Conservation (phyloP, 2,329 filamentous ascomycete species). For the Didymella glomerata region DNA sequence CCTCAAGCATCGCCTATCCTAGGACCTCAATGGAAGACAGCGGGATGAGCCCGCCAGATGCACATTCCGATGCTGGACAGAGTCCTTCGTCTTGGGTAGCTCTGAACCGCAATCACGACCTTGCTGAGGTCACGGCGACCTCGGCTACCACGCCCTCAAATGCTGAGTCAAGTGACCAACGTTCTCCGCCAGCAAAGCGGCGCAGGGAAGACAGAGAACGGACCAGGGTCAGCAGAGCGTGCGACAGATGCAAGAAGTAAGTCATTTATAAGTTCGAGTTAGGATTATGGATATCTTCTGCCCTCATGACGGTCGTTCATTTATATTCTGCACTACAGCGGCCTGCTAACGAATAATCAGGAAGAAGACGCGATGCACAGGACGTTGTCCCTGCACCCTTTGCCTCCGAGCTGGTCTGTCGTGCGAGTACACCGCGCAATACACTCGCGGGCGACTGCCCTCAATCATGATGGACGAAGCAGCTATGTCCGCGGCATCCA, state of each 20-base stretch:
- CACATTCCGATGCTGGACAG: conserved; percentile 24
- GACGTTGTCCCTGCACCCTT: conserved; percentile 47
- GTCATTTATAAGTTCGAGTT: conserved; percentile 10
- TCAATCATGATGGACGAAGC: conserved; percentile 50
- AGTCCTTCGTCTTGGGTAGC: conserved; percentile 15
- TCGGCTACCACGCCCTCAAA: conserved; percentile 27
- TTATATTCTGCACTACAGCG: not conserved
- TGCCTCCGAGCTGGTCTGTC: conserved; percentile 44
- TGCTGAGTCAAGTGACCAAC: conserved; percentile 30
- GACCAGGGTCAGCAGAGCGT: conserved; percentile 58
- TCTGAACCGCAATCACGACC: conserved; percentile 23
- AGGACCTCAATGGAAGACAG: conserved; percentile 14
- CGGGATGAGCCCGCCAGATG: conserved; percentile 9
- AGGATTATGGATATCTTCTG: not conserved
- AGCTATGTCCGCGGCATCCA: conserved; percentile 33
- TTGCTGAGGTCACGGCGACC: conserved; percentile 20
- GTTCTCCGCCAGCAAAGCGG: conserved; percentile 41
- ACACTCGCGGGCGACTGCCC: conserved; percentile 58
- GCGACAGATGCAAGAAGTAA: conserved; percentile 60
- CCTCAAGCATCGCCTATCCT: conserved; percentile 14
- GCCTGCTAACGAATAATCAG: conserved; percentile 31
- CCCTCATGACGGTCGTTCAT: not conserved
- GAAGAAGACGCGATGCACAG: conserved; percentile 51
- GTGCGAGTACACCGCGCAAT: conserved; percentile 62
- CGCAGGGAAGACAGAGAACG: conserved; percentile 49